Conservation (phyloP, 306 rosid genomes). For the Quercus glauca region DNA sequence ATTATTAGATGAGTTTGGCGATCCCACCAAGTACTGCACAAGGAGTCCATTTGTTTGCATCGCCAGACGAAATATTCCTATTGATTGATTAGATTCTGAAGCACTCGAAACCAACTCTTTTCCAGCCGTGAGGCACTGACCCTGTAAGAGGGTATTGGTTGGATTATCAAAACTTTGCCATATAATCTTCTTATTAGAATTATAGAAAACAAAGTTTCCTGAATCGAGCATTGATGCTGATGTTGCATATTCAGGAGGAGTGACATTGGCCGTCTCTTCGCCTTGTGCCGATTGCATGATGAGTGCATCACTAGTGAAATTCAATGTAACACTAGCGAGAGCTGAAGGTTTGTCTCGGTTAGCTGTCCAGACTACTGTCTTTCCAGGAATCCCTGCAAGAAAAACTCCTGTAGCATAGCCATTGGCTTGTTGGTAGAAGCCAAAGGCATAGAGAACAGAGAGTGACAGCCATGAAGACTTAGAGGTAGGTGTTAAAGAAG, state of each 20-base stretch:
- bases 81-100: conserved; percentile 12
- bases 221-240: conserved; percentile 8
- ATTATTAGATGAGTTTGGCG: background rate
- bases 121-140: background rate
- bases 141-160: conserved; percentile 22
- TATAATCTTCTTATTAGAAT: background rate
- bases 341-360: conserved; percentile 14
- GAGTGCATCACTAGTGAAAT: conserved; percentile 11
- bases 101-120: background rate
- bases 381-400: conserved; percentile 3
- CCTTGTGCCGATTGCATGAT: background rate
- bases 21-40: conserved; percentile 10
- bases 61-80: conserved; percentile 5
- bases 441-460: background rate
- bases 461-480: background rate
- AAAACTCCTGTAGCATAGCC: background rate
- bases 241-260: background rate
- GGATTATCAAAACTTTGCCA: conserved; percentile 26
- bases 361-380: conserved; percentile 32
- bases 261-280: background rate
- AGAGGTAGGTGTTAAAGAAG: background rate
- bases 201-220: conserved; percentile 23
- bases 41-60: conserved; percentile 30
- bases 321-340: conserved; percentile 4
- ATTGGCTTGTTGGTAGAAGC: background rate